Evolutionary conservation across 2,329 filamentous ascomycete genomes (phyloP), one percentile per base, ranked within the genome.

Genomic region (Colletotrichum agaves): DNA sequence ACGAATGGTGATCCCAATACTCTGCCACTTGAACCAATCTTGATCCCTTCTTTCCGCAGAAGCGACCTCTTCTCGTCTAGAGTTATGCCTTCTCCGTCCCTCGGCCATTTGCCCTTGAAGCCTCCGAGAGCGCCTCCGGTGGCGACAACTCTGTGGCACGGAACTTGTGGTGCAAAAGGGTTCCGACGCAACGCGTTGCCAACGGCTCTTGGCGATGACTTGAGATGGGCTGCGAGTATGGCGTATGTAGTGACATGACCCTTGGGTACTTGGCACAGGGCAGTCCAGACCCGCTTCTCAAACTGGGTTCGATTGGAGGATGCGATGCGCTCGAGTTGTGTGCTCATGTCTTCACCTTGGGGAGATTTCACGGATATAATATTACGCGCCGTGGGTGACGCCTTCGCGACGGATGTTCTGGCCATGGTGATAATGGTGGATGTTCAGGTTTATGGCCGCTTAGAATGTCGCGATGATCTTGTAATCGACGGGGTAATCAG

Each of bases 31-130:
- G 77, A 82, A 74, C 91, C 87, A 72, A 93, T 88, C 70, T 78
- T 79, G 10, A 93, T 87, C 1, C 91, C 91, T 77, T 93, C 91
- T 1, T 79, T 81, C 67, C 82, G 81, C 69, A 93, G 76, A 60
- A 93, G 74, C 69, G 78, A 76, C 74, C 87, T 83, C 82, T 93
- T 93, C 78, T 90, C 88, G 37, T 85, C 84, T 66, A 90, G 83
- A 55, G 88, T 89, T 65, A 87, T 84, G 78, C 81, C 69, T 75
- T 75, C 21, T 91, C 96, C 75, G 97, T 71, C 80, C 77, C 90
- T 89, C 87, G 96, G 96, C 85, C 93, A 98, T 80, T 97, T 93
- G 23, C 96, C 96, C 80, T 93, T 94, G 83, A 99, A 98, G 1
- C 93, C 96, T 63, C 91, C 91, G 21, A 93, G 78, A n/a, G 84